phyloP scores from a whole-genome alignment of 768 basidiomycete genomes.

The Kwoniella dendrophila region DNA sequence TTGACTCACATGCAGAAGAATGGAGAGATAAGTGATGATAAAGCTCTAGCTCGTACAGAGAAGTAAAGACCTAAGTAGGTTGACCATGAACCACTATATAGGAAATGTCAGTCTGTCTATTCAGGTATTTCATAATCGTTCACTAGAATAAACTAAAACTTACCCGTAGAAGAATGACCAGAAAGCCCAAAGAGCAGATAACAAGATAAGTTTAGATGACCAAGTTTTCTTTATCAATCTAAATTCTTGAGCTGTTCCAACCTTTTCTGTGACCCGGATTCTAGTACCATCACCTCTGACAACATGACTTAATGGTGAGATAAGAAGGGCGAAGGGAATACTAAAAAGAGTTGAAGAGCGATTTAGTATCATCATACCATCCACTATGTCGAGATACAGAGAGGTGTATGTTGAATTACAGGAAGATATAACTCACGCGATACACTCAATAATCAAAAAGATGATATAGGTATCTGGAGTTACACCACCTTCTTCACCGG shows the following conservation, averaged over 20 bases:
- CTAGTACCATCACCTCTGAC: slow-evolving; percentile 29
- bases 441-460: slow-evolving; percentile 23
- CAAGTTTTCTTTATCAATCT: slow-evolving; percentile 19
- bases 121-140: background rate
- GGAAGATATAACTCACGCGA: slow-evolving; percentile 12
- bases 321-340: slow-evolving; percentile 21
- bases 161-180: slow-evolving; percentile 26
- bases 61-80: slow-evolving; percentile 42
- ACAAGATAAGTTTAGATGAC: slow-evolving; percentile 20
- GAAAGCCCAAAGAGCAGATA: slow-evolving; percentile 22
- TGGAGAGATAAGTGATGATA: slow-evolving; percentile 44
- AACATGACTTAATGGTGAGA: slow-evolving; percentile 23
- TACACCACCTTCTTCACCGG: slow-evolving; percentile 15
- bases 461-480: slow-evolving; percentile 20
- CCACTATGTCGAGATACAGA: background rate
- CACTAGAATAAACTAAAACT: no score
- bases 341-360: background rate
- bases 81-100: slow-evolving; percentile 25
- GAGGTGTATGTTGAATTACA: background rate
- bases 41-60: slow-evolving; percentile 34
- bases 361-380: background rate
- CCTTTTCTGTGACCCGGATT: slow-evolving; percentile 18
- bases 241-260: slow-evolving; percentile 28
- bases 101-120: background rate
- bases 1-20: slow-evolving; percentile 22